phyloP scores from a whole-genome alignment of 2,329 filamentous ascomycete genomes.

The Lasiodiplodia citricola region DNA sequence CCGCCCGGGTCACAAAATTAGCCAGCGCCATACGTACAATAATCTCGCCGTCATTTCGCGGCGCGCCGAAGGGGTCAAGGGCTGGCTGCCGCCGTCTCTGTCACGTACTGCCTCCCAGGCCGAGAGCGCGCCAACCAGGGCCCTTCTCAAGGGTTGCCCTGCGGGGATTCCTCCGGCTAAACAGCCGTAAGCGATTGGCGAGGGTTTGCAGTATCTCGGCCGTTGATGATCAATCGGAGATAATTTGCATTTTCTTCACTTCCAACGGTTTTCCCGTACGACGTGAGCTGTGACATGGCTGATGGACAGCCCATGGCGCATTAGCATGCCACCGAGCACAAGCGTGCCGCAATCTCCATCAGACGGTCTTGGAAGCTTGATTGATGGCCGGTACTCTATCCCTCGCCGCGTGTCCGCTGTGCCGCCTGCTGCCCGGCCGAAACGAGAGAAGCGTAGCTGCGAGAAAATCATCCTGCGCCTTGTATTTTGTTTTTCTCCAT shows the following conservation, averaged over 20 bases:
- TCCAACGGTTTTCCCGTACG: conserved; percentile 27
- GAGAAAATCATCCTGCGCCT: conserved; percentile 18
- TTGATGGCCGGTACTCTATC: conserved; percentile 23
- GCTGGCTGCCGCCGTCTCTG: conserved; percentile 2
- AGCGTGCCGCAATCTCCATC: conserved; percentile 20
- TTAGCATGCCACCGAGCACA: conserved; percentile 19
- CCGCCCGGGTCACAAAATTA: conserved; percentile 21
- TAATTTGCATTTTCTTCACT: conserved; percentile 37
- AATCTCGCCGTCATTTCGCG: conserved; percentile 22
- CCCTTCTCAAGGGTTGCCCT: conserved; percentile 14
- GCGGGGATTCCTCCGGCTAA: conserved; percentile 24
- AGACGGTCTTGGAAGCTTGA: conserved; percentile 22
- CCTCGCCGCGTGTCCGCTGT: conserved; percentile 7
- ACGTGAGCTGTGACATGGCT: conserved; percentile 16
- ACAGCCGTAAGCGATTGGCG: conserved; percentile 35
- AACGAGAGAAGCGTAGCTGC: conserved; percentile 9
- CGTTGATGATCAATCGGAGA: conserved; percentile 40
- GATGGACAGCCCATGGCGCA: conserved; percentile 12
- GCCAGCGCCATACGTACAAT: conserved; percentile 20
- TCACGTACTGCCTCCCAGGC: neutral
- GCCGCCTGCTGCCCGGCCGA: conserved; percentile 11
- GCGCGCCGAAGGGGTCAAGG: conserved; percentile 2
- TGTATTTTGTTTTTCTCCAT: conserved; percentile 13
- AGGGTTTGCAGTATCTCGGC: conserved; percentile 42
- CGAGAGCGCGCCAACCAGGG: conserved; percentile 4